Conservation (phyloP, 371 early-diverging fungal species). For the Nematocida minor region DNA sequence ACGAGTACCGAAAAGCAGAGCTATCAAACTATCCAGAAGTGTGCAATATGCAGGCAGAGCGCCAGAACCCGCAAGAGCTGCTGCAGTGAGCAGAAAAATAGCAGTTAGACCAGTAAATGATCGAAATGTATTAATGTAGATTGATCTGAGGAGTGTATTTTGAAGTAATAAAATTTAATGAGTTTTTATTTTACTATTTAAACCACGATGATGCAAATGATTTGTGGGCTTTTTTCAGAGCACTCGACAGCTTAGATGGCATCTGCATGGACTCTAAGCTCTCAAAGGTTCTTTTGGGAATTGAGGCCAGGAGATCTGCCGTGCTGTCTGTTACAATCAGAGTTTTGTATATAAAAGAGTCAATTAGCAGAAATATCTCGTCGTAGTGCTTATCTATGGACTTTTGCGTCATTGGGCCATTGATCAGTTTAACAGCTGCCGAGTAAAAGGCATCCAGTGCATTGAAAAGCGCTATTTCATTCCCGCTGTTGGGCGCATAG, state of each 20-base stretch:
- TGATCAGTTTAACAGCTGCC: conserved; percentile 49
- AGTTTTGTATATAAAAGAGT: conserved; percentile 63
- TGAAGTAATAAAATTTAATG: background rate
- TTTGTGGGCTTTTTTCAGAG: conserved; percentile 61
- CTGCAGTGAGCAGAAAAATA: too few relatives aligned
- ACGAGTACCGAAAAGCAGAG: conserved; percentile 55
- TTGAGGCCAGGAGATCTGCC: conserved; percentile 41
- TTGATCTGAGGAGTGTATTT: too few relatives aligned
- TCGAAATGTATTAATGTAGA: too few relatives aligned
- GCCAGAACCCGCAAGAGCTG: too few relatives aligned
- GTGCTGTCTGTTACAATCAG: conserved; percentile 55
- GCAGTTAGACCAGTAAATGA: too few relatives aligned
- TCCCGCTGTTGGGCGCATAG: conserved; percentile 49
- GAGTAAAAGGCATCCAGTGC: conserved; percentile 58
- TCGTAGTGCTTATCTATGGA: conserved; percentile 62
- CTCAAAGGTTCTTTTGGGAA: conserved; percentile 59
- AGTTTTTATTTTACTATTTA: conserved; percentile 32
- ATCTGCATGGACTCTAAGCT: conserved; percentile 63
- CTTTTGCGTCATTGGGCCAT: conserved; percentile 50
- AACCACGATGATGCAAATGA: conserved; percentile 44
- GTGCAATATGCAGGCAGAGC: background rate
- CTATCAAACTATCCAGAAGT: conserved; percentile 17
- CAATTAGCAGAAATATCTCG: conserved; percentile 52
- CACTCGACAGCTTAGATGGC: conserved; percentile 62
- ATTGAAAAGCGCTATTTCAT: conserved; percentile 61